Evolutionary conservation across 257 asterid species (phyloP).

Genomic region (Penstemon davidsonii): DNA sequence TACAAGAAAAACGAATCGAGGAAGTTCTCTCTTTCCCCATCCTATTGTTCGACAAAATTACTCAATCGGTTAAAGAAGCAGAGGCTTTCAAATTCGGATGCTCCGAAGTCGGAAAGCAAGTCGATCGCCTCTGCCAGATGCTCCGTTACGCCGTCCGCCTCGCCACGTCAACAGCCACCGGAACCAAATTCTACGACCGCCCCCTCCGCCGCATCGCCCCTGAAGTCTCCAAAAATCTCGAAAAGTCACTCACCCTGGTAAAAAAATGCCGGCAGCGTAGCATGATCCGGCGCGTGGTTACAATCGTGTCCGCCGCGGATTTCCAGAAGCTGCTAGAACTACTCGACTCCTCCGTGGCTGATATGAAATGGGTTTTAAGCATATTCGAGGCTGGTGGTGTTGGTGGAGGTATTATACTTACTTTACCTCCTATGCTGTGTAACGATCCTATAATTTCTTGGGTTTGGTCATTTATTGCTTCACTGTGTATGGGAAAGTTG

Average conservation of each 20-base stretch:
- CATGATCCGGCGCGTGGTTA: conserved; percentile 56
- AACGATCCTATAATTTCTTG: conserved; percentile 80
- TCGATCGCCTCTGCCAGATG: conserved; percentile 52
- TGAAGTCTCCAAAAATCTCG: conserved; percentile 57
- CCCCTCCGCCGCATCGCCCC: conserved; percentile 65
- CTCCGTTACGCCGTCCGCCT: conserved; percentile 70
- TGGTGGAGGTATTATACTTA: conserved; percentile 69
- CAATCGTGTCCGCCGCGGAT: conserved; percentile 70
- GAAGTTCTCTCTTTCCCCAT: conserved; percentile 50
- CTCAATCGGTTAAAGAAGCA: conserved; percentile 48
- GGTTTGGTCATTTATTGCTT: conserved; percentile 83
- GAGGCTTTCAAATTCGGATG: conserved; percentile 63
- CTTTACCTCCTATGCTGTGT: conserved; percentile 82
- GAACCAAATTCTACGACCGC: conserved; percentile 62
- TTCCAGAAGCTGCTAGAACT: conserved; percentile 55
- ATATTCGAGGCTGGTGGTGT: conserved; percentile 57
- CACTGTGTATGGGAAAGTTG: conserved; percentile 59
- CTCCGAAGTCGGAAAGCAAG: conserved; percentile 50
- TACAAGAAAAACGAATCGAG: conserved; percentile 45
- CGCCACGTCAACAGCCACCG: conserved; percentile 45
- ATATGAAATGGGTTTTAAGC: conserved; percentile 66
- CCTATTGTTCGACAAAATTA: conserved; percentile 45
- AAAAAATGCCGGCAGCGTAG: conserved; percentile 68
- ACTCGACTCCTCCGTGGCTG: conserved; percentile 69
- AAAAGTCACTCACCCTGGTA: conserved; percentile 48